phyloP scores from a whole-genome alignment of 2,329 filamentous ascomycete species.

The Diaporthe sp. region DNA sequence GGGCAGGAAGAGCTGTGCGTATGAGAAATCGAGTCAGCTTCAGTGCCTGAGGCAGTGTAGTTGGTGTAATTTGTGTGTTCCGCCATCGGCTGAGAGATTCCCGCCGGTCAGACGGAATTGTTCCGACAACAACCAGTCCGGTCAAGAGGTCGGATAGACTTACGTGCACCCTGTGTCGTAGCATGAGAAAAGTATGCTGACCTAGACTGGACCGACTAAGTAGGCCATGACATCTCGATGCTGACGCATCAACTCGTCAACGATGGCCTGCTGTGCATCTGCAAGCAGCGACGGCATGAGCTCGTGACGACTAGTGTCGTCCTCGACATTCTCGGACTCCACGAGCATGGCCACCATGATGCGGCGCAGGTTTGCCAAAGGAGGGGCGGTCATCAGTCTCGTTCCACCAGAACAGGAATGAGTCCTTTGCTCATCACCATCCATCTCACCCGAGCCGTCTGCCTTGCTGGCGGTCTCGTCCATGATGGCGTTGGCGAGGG shows the following conservation, averaged over 20 bases:
- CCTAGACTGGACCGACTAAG: no score
- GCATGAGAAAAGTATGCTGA: no score
- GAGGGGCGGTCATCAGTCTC: not conserved
- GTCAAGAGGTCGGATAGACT: not conserved
- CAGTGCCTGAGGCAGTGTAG: fast-evolving
- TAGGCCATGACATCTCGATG: not conserved
- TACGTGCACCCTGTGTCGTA: not conserved
- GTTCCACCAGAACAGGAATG: not conserved
- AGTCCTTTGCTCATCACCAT: not conserved
- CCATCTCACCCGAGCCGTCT: not conserved
- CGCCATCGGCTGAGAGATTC: not conserved
- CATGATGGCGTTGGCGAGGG: not conserved
- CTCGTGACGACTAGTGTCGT: not conserved
- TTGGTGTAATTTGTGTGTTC: not conserved
- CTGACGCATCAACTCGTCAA: not conserved
- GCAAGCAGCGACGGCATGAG: not conserved
- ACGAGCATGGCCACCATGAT: not conserved
- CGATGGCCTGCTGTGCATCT: not conserved
- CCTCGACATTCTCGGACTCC: not conserved
- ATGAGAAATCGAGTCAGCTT: not conserved
- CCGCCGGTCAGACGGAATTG: not conserved
- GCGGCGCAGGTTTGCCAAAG: not conserved
- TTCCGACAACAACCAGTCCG: not conserved
- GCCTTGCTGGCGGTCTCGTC: not conserved
- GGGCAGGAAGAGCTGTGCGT: not conserved